phyloP scores from a whole-genome alignment of 2,329 filamentous ascomycete species.

The Elsinoe australis region DNA sequence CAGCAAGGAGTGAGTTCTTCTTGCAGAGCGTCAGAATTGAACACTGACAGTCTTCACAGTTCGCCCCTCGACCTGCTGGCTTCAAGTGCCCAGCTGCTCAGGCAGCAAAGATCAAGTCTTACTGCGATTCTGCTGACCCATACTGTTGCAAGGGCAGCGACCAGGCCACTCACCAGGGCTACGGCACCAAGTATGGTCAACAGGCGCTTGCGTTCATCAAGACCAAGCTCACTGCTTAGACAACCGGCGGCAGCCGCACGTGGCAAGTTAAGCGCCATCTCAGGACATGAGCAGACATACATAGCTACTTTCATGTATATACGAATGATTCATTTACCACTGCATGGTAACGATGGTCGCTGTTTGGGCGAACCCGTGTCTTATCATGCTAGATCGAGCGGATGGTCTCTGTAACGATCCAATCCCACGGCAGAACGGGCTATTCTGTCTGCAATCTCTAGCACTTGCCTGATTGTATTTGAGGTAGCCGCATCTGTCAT shows the following conservation, averaged over 20 bases:
- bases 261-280: not conserved
- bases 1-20: conserved; percentile 50
- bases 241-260: not conserved
- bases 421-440: no score
- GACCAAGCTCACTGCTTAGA: conserved; percentile 36
- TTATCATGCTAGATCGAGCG: no score
- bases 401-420: no score
- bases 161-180: conserved; percentile 53
- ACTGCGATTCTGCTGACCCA: conserved; percentile 57
- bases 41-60: conserved; percentile 36
- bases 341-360: not conserved
- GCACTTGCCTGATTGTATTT: no score
- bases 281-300: not conserved
- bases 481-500: no score
- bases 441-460: no score
- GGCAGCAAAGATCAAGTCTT: conserved; percentile 52
- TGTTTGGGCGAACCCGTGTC: not conserved
- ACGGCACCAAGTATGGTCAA: conserved; percentile 53
- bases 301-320: conserved; percentile 4
- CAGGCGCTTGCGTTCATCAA: conserved; percentile 54
- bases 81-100: conserved; percentile 48
- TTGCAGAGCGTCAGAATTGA: not conserved
- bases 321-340: not conserved
- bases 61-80: conserved; percentile 51
- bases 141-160: conserved; percentile 61